phyloP scores from a whole-genome alignment of 169 alveolate genomes.

The Plasmodium chabaudi region DNA sequence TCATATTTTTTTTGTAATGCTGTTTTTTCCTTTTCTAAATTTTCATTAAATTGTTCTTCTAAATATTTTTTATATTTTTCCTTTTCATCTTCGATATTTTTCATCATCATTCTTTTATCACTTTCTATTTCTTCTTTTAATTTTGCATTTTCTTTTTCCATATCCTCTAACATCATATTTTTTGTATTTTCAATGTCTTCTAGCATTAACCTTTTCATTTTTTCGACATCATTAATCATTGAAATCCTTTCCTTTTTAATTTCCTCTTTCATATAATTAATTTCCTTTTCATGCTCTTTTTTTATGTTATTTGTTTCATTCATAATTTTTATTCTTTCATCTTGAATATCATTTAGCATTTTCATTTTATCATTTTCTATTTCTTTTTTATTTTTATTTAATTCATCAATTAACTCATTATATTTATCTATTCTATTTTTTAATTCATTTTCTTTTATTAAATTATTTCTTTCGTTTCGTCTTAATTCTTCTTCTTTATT shows the following conservation, averaged over 20 bases:
- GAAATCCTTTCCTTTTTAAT: conserved; percentile 47
- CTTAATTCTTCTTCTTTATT: conserved; percentile 70
- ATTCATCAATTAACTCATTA: conserved; percentile 57
- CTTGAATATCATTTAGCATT: conserved; percentile 35
- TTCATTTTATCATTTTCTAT: conserved; percentile 59
- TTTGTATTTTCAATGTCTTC: conserved; percentile 64
- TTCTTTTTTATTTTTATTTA: conserved; percentile 58
- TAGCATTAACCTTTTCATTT: conserved; percentile 55
- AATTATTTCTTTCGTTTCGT: conserved; percentile 61
- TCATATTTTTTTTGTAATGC: conserved; percentile 28
- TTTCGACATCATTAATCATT: conserved; percentile 64
- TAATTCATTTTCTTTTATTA: conserved; percentile 60
- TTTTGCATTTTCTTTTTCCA: conserved; percentile 50
- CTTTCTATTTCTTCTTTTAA: conserved; percentile 58
- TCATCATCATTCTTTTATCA: conserved; percentile 40
- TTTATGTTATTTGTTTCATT: conserved; percentile 53
- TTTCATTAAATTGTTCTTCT: conserved; percentile 51
- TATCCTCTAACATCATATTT: conserved; percentile 35
- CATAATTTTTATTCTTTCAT: conserved; percentile 32
- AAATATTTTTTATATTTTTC: conserved; percentile 22
- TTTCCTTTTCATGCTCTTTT: conserved; percentile 57
- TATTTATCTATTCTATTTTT: conserved; percentile 68
- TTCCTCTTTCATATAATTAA: conserved; percentile 58
- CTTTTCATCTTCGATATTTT: conserved; percentile 57
- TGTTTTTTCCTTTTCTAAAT: conserved; percentile 57